Base-by-base conservation (phyloP, 176 grass and related monocot genomes). In the Eragrostis curvula region DNA sequence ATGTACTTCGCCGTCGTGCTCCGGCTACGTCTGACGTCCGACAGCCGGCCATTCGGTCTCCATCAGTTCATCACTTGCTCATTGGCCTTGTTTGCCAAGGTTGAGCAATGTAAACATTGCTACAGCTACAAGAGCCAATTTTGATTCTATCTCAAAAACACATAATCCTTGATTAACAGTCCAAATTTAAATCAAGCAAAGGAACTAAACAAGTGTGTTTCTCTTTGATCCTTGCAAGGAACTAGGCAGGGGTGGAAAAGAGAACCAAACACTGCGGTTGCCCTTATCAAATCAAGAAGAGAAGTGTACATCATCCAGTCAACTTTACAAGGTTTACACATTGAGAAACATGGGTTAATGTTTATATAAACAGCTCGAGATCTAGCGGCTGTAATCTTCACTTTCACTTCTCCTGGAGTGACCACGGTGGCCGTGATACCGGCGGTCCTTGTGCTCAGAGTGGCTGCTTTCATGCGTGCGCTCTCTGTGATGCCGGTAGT, bases 331-430 rank as follows among this genome's bases (percentile, higher is more conserved):
- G 52, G 53, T 78, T 17, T 60, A 52, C 75, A 32, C 29, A 0
- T 30, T 1, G 32, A 36, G 32, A 51, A 65, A 48, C 18, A 36
- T 42, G 0, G 3, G 5, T 12, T 47, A 64, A 25, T 12, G 5
- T 12, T 64, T 49, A 18, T 53, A 6, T 50, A 39, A 8, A 12
- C 4, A 73, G 47, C 16, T 21, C 27, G 21, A 49, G 3, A 18
- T 44, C 49, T 89, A 86, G 56, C 75, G 68, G 21, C 36, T 83
- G 39, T 77, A 72, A 41, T 84, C 90, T 67, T 13, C 64, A 65
- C 69, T 86, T 32, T 82, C 74, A 10, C 69, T 85, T 78, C 88
- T 85, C 73, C 59, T 79, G 53, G 52, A 81, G 21, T 32, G 81
- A 61, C 50, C 16, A 73, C 5, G 75, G 7, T 80, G 70, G 13